Percentiles rank a stretch among this genome's conserved stretches.
Evolutionary conservation across 1,139 yeast species (phyloP).

Genomic region (Kurtzmaniella quercitrusa): DNA sequence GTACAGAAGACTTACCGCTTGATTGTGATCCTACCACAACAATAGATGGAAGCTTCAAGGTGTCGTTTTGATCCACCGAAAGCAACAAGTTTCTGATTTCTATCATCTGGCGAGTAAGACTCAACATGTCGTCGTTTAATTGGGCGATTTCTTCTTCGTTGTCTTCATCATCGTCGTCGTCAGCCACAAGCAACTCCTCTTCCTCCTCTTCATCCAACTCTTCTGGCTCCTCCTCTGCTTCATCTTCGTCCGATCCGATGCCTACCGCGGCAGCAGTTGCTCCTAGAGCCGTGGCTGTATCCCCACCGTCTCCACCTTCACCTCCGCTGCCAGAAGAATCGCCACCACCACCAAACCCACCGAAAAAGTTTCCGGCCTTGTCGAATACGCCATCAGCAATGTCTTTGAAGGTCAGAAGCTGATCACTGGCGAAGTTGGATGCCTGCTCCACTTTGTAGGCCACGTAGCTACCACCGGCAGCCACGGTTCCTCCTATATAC

Average conservation of each 20-base stretch:
- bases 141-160: constrained; percentile 45
- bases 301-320: constrained; percentile 24
- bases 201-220: constrained; percentile 24
- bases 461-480: constrained; percentile 91
- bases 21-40: constrained; percentile 98
- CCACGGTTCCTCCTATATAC: constrained; percentile 83
- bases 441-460: constrained; percentile 92
- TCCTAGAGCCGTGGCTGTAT: constrained; percentile 37
- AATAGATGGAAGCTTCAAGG: constrained; percentile 83
- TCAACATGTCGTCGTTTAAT: constrained; percentile 74
- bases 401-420: constrained; percentile 57
- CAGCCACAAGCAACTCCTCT: constrained; percentile 27
- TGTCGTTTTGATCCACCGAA: constrained; percentile 71
- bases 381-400: constrained; percentile 45
- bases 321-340: constrained; percentile 14
- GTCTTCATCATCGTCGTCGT: constrained; percentile 32
- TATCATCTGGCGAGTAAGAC: constrained; percentile 91
- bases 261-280: constrained; percentile 49
- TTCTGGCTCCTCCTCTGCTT: constrained; percentile 10
- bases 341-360: constrained; percentile 13
- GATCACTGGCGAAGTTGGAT: constrained; percentile 63
- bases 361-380: constrained; percentile 41
- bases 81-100: constrained; percentile 81
- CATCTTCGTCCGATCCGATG: constrained; percentile 30
- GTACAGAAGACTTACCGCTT: constrained; percentile 91